Base-by-base conservation (phyloP, 257 asterid genomes). In the Misopates orontium region DNA sequence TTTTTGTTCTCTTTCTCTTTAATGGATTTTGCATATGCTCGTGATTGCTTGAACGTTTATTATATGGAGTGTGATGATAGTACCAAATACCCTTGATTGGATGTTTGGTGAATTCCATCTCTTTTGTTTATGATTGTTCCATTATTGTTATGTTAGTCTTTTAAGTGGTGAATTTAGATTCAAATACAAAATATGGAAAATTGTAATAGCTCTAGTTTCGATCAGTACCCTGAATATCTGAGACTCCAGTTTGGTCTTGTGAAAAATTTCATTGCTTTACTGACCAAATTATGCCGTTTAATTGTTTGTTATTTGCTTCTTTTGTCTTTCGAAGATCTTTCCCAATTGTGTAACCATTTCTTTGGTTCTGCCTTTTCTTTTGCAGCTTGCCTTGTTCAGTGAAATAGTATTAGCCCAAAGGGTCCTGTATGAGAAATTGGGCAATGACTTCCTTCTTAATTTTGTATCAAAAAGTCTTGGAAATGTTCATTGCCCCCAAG, bases 361-460 rank as follows among this genome's bases (percentile, higher is more conserved):
- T 32, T 56, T 48, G 63, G 19, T 71, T 58, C 41, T 51, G 69
- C 59, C 32, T 48, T 72, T 31, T 56, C 17, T 67, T 66, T 72
- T 66, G 79, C 89, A 90, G 99, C 75, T 78, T 72, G 56, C 31
- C 73, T 77, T 94, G 85, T 88, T 90, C 45, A 78, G 87, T 10
- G 99, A 94, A 85, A 85, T 94, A 13, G 87, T 94, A 60, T 51
- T 75, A 57, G 96, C 95, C 66, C 99, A 94, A 80, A 88, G 77
- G 86, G 84, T 85, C 83, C 90, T 94, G 96, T 85, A 85, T 45
- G 98, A 94, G 80, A 88, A 81, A 74, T 85, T 83, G 65, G 96
- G 99, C 70, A 87, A 85, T 60, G 93, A 83, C 57, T 94, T 88
- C 79, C 83, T 94, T 56, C 78, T 62, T 54, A 79, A 73, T 68